Base-by-base conservation (phyloP, 179 eudicot genomes). In the Beta corolliflora region DNA sequence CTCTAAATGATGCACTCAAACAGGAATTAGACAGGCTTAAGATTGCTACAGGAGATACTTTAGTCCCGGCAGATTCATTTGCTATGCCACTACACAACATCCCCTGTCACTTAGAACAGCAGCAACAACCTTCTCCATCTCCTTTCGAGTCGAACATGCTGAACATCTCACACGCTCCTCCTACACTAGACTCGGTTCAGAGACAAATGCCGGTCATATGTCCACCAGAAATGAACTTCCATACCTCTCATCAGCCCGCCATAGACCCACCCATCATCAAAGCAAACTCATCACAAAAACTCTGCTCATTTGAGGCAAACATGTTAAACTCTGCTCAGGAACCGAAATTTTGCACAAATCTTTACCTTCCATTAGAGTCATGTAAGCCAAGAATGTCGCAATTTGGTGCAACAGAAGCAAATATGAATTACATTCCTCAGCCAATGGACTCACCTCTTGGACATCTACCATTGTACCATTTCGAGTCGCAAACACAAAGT, bases 1-100 rank as follows among this genome's bases (percentile, higher is more conserved):
- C 97, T 71, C 84, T 94, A 60, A 94, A 91, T 77, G 97, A 94
- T 65, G 94, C 95, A 69, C 91, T 94, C 52, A 91, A 91, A 86
- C 93, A 92, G 21, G 98, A 94, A 87, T 81, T 73, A 46, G 77
- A 54, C 21, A 54, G 77, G 59, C 77, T 73, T 73, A 54, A 16
- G 23, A 46, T 16, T 73, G 77, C 77, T 9, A 73, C 63, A 13
- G 77, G 77, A 21, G 77, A 73, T 83, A 66, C 88, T 45, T 77
- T 88, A 19, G 81, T 80, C 16, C 69, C 82, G 31, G 81, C 93
- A 71, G 94, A 92, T 41, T 23, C 92, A 69, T 92, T 84, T 76
- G 86, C 85, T 56, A 76, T 86, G 53, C 84, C 91, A n/a, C 81
- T 85, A 81, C 92, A 88, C 41, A 87, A 91, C 59, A 55, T 85